A percentile compares a stretch with the other conserved stretches of the same genome.
phyloP scores from a whole-genome alignment of 1,284 basidiomycete species.

The Naganishia albida region DNA sequence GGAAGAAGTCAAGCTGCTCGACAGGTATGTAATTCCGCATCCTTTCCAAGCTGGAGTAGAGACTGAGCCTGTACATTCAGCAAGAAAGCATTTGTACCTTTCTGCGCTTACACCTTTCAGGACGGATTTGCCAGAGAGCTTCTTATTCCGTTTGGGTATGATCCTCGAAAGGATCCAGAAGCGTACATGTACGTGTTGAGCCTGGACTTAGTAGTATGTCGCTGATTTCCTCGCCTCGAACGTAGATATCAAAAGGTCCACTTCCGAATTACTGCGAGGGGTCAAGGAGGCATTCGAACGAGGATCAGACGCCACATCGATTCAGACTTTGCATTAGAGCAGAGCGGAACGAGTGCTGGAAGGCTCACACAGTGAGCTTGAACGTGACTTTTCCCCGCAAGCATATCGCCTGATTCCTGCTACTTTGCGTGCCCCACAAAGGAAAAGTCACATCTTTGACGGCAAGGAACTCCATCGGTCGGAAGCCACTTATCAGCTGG shows the following conservation, averaged over 20 bases:
- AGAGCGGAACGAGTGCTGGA: not conserved
- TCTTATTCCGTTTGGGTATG: slow-evolving; percentile 82
- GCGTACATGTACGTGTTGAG: slow-evolving; percentile 67
- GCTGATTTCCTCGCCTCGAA: slow-evolving; percentile 17
- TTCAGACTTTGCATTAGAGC: slow-evolving; percentile 17
- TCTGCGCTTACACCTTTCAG: slow-evolving; percentile 74
- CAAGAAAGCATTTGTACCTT: slow-evolving; percentile 56
- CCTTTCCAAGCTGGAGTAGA: not conserved
- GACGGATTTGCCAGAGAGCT: slow-evolving; percentile 94
- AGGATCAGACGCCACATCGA: slow-evolving; percentile 24
- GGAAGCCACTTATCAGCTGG: slow-evolving; percentile 87
- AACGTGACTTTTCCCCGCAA: not conserved
- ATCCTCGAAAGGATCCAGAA: slow-evolving; percentile 71
- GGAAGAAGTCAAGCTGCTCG: slow-evolving; percentile 24
- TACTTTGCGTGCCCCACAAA: slow-evolving; percentile 20
- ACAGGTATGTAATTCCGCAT: slow-evolving; percentile 26
- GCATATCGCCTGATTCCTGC: not conserved
- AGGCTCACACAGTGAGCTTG: slow-evolving; percentile 8
- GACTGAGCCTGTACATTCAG: slow-evolving; percentile 38
- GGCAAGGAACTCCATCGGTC: slow-evolving; percentile 75
- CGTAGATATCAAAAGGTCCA: slow-evolving; percentile 77
- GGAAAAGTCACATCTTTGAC: slow-evolving; percentile 81
- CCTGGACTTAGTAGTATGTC: not conserved
- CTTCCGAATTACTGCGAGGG: slow-evolving; percentile 65
- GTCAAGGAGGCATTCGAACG: slow-evolving; percentile 10